These are phyloP conservation scores for Cladosporium cucumerinum DNA, from an alignment of 2,329 filamentous ascomycete genomes.

Conservation along the genomic window DNA sequence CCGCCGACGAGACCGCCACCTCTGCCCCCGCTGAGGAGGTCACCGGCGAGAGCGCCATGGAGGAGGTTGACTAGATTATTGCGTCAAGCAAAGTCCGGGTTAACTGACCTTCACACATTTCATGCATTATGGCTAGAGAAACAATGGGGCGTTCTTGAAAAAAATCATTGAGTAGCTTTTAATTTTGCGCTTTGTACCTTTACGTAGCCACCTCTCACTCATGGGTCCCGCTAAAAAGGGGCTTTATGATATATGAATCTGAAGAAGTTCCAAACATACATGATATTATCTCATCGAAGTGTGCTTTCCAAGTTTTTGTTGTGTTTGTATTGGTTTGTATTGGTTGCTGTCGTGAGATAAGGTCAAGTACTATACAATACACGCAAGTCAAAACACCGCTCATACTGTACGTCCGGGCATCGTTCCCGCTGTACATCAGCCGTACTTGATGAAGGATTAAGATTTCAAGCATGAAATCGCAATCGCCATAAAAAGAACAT, in stretches of 20 bases:
- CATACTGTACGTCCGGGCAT: neutral
- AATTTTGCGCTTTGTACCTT: slow-evolving; percentile 7
- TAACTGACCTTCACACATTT: neutral
- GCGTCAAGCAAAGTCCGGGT: slow-evolving; percentile 2
- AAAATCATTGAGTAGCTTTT: slow-evolving; percentile 13
- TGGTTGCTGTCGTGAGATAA: neutral
- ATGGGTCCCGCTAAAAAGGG: neutral
- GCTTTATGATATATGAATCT: slow-evolving; percentile 5
- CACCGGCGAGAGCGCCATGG: slow-evolving; percentile 91
- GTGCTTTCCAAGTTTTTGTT: neutral
- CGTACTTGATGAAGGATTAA: neutral
- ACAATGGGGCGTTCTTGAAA: slow-evolving; percentile 12
- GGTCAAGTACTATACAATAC: neutral
- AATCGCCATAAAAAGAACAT: neutral
- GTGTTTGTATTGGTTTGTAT: neutral
- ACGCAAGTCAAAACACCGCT: neutral
- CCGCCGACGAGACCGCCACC: slow-evolving; percentile 52
- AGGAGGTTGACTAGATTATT: slow-evolving; percentile 88
- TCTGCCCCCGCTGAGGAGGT: slow-evolving; percentile 61
- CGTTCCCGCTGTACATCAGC: neutral
- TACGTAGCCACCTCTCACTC: slow-evolving; percentile 8
- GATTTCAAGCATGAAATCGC: neutral
- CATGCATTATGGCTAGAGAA: slow-evolving; percentile 16
- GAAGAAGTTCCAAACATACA: slow-evolving; percentile 15
- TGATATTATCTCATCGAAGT: neutral